These are phyloP conservation scores for Lotmaria passim DNA, from an alignment of 208 protist species.

Conservation along the genomic window DNA sequence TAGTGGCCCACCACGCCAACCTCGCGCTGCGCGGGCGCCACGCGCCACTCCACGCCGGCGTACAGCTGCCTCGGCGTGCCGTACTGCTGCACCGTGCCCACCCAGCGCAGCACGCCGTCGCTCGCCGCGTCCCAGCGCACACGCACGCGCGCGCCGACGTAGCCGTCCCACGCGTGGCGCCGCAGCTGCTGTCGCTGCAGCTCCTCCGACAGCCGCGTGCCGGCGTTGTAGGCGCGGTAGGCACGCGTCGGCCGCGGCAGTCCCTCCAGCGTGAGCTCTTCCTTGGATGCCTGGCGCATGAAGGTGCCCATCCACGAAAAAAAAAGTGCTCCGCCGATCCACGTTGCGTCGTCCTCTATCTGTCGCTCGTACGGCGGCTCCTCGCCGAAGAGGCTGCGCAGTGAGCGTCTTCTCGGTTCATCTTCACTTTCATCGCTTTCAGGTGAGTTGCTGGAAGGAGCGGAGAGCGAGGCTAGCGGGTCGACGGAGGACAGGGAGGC, in stretches of 20 bases:
- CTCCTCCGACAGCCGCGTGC: constrained; percentile 12
- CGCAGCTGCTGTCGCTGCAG: constrained; percentile 35
- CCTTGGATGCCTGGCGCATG: constrained; percentile 18
- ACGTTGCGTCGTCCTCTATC: constrained; percentile 25
- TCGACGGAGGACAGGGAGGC: too few species aligned
- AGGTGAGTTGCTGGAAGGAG: too few species aligned
- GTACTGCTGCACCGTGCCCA: constrained; percentile 56
- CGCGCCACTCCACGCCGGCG: constrained; percentile 63
- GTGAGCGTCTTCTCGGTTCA: too few species aligned
- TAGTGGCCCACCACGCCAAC: not conserved
- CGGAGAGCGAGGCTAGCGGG: too few species aligned
- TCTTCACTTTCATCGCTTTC: too few species aligned
- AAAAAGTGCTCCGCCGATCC: constrained; percentile 26
- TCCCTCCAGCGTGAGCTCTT: constrained; percentile 13
- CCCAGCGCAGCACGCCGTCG: constrained; percentile 52
- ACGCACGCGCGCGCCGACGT: constrained; percentile 32
- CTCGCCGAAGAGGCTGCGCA: not conserved
- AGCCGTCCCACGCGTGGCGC: constrained; percentile 47
- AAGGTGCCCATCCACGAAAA: constrained; percentile 44
- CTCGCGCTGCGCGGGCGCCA: constrained; percentile 29
- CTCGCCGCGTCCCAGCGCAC: constrained; percentile 28
- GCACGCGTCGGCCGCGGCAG: constrained; percentile 12
- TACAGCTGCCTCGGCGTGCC: constrained; percentile 38
- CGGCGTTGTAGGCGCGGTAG: constrained; percentile 18
- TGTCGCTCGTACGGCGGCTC: constrained; percentile 32